Evolutionary conservation across 2,329 filamentous ascomycete genomes (phyloP).

Genomic region (Colletotrichum somersetense): DNA sequence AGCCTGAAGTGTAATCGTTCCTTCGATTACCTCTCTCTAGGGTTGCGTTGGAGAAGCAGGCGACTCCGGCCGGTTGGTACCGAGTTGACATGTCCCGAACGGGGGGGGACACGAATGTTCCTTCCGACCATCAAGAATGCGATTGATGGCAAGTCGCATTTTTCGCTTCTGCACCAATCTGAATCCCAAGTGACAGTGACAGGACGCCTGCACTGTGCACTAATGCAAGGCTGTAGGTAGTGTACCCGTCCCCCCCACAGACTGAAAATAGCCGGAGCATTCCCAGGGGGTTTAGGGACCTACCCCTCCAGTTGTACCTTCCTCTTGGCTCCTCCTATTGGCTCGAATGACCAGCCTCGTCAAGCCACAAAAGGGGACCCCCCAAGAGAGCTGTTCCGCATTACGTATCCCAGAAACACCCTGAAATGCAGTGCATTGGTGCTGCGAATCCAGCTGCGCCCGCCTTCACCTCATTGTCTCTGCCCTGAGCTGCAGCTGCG

Average conservation of each 20-base stretch:
- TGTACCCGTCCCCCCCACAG: conserved; percentile 32
- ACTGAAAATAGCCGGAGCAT: conserved; percentile 27
- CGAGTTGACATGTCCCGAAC: not conserved
- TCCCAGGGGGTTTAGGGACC: conserved; percentile 20
- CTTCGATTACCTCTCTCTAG: not conserved
- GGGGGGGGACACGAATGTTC: not conserved
- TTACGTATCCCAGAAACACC: conserved; percentile 39
- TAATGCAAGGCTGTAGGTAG: conserved; percentile 36
- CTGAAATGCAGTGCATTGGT: conserved; percentile 7
- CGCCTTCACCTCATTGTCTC: conserved; percentile 27
- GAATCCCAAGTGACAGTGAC: conserved; percentile 2
- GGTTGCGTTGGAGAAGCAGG: conserved; percentile 1
- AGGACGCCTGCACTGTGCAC: not conserved
- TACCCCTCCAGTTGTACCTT: conserved; percentile 22
- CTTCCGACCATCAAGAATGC: conserved; percentile 13
- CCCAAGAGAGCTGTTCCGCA: conserved; percentile 32
- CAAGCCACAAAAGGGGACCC: conserved; percentile 26
- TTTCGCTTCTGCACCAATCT: conserved; percentile 7
- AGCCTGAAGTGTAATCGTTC: not conserved
- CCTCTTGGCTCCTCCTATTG: not conserved
- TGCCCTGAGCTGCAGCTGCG: conserved; percentile 33
- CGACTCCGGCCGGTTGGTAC: not conserved
- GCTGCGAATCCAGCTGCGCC: conserved; percentile 11
- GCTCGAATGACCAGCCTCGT: conserved; percentile 34
- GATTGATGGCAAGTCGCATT: conserved; percentile 23